Evolutionary conservation across 805 yeast genomes (phyloP).

Genomic region (Isabelozyma gotoi): DNA sequence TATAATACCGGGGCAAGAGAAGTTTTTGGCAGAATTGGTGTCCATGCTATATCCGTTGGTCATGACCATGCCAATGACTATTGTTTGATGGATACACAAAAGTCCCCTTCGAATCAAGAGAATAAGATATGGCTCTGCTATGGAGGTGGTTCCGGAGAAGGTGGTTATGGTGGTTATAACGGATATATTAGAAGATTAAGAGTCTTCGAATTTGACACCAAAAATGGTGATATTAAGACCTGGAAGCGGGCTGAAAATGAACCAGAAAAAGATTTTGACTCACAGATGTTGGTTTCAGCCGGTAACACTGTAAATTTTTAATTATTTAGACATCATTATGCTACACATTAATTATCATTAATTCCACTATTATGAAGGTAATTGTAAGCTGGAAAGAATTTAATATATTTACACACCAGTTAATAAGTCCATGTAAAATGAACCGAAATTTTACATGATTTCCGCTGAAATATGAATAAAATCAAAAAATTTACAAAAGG

Average conservation of each 20-base stretch:
- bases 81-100: conserved; percentile 59
- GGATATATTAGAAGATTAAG: conserved; percentile 82
- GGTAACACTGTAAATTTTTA: conserved; percentile 38
- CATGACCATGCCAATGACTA: conserved; percentile 96
- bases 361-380: too few relatives aligned
- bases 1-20: conserved; percentile 67
- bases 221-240: conserved; percentile 47
- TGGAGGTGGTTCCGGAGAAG: conserved; percentile 93
- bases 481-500: too few relatives aligned
- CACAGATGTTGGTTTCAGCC: conserved; percentile 47
- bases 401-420: too few relatives aligned
- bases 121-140: conserved; percentile 79
- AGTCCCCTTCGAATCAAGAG: conserved; percentile 18
- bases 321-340: neutral
- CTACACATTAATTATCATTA: too few relatives aligned
- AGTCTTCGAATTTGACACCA: conserved; percentile 62
- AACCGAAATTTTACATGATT: too few relatives aligned
- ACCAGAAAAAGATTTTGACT: conserved; percentile 48
- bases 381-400: too few relatives aligned
- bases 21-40: conserved; percentile 62
- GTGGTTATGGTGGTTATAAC: conserved; percentile 94
- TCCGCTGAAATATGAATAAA: too few relatives aligned
- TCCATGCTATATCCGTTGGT: conserved; percentile 76
- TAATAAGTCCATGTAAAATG: too few relatives aligned
- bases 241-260: conserved; percentile 74